phyloP scores from a whole-genome alignment of 2,329 filamentous ascomycete genomes.

The Zymoseptoria tritici region DNA sequence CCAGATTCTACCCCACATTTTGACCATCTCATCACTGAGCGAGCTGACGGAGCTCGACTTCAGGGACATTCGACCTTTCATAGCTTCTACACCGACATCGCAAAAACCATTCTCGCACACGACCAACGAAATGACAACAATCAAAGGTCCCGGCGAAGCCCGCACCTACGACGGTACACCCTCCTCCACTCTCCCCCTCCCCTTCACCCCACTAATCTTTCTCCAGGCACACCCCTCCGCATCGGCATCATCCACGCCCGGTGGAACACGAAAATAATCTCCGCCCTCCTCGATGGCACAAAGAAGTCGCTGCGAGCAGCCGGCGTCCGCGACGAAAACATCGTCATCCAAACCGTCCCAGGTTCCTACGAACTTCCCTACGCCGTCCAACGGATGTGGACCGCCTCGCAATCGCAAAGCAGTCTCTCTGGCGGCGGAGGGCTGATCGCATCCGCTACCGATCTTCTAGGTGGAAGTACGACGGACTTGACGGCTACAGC shows the following conservation, averaged over 20 bases:
- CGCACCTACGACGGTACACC: constrained; percentile 50
- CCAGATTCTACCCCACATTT: background rate
- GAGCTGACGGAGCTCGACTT: background rate
- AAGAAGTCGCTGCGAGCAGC: constrained; percentile 68
- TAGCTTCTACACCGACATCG: background rate
- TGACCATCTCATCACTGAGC: background rate
- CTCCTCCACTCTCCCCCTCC: constrained; percentile 3
- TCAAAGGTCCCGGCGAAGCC: constrained; percentile 58
- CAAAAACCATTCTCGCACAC: background rate
- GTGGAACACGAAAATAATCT: constrained; percentile 88
- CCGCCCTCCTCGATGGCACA: constrained; percentile 71
- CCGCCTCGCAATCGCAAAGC: constrained; percentile 42
- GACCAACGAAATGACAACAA: constrained; percentile 39
- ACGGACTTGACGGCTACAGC: constrained; percentile 57
- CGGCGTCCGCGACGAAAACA: constrained; percentile 81
- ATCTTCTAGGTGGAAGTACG: constrained; percentile 62
- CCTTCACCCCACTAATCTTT: background rate
- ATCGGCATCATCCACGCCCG: constrained; percentile 93
- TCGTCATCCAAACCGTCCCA: constrained; percentile 81
- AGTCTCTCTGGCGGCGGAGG: constrained; percentile 56
- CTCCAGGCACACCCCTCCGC: constrained; percentile 55
- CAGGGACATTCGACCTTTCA: background rate
- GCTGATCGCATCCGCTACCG: constrained; percentile 60
- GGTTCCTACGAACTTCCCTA: constrained; percentile 93
- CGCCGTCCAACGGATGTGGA: constrained; percentile 69